Conservation (phyloP, 1,139 yeast species). For the Pichia sp. region DNA sequence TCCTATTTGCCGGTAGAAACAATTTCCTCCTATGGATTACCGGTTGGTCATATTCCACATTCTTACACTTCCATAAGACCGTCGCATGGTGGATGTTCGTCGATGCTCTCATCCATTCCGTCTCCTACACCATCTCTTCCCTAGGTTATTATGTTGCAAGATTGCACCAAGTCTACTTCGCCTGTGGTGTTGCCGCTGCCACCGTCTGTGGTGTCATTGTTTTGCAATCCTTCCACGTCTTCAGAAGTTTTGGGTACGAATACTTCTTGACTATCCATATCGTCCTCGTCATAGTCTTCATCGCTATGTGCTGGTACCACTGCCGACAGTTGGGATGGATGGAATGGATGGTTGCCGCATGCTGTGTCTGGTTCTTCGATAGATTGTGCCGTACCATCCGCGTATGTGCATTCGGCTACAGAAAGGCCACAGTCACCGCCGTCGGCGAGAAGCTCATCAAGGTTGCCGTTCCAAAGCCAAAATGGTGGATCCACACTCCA, state of each 20-base stretch:
- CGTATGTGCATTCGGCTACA: constrained; percentile 38
- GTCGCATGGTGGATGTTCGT: constrained; percentile 6
- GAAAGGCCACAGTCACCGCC: constrained; percentile 24
- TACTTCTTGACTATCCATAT: constrained; percentile 38
- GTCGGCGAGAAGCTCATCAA: constrained; percentile 39
- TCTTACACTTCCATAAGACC: constrained; percentile 4
- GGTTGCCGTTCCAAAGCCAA: constrained; percentile 40
- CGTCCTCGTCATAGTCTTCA: constrained; percentile 35
- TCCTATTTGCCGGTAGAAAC: constrained; percentile 5
- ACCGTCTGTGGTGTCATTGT: constrained; percentile 39
- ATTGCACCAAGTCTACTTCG: constrained; percentile 34
- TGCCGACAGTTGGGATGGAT: constrained; percentile 40
- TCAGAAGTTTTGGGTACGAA: constrained; percentile 48
- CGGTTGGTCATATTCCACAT: constrained; percentile 4
- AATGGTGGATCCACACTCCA: constrained; percentile 33
- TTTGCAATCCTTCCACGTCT: constrained; percentile 41
- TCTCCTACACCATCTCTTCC: neutral
- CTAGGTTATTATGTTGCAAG: constrained; percentile 13
- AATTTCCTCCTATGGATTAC: constrained; percentile 1
- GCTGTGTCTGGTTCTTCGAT: constrained; percentile 39
- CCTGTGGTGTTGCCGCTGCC: constrained; percentile 39
- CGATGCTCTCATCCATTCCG: constrained; percentile 6
- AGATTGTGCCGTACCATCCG: constrained; percentile 36
- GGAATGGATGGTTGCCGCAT: constrained; percentile 42
- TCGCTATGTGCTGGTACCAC: constrained; percentile 41